Evolutionary conservation across 768 basidiomycete species (phyloP), one percentile per base, ranked within the genome.

Genomic region (Cyclocybe aegerita): DNA sequence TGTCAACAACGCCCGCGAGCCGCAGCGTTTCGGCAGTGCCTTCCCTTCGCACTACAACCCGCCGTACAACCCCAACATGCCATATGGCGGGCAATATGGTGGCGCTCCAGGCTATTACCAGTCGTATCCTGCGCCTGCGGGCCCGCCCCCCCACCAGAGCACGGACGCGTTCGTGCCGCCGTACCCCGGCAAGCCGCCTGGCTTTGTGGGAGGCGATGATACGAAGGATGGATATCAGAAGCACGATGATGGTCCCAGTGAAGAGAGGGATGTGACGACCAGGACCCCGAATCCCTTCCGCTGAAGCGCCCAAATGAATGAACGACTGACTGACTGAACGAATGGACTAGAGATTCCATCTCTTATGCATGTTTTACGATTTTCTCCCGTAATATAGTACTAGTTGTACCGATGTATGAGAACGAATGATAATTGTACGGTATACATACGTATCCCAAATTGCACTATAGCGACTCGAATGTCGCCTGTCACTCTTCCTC

Each of bases 21-120:
- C 83, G 58, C 55, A 57, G 33, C 73, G 73, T 31, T 63, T 61
- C 40, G 69, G 64, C 39, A 65, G 60, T 23, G 23, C 23, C 39
- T 74, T 58, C 58, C 78, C 83, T 1, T 58, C 73, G 2, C 77
- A 81, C 61, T 87, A 88, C 65, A 80, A 75, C 56, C 79, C 80
- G 4, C 81, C 85, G 0, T 88, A 85, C 66, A 73, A 73, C 45
- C 65, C 72, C n/a, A 66, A 68, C 5, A 41, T 59, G 12, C 68
- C 65, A 6, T 65, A 62, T 46, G 61, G 66, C 43, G 59, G 23
- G 23, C 23, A 23, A 23, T 23, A 23, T 23, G 23, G 63, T 67
- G 71, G 58, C 49, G 50, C 46, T 43, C 61, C 53, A 23, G 32
- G 32, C 7, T 49, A 57, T n/a, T 51, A 49, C 12, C 59, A 53